Evolutionary conservation across 805 yeast genomes (phyloP), one percentile per base, ranked within the genome.

Genomic region (Wickerhamomyces silvicola): DNA sequence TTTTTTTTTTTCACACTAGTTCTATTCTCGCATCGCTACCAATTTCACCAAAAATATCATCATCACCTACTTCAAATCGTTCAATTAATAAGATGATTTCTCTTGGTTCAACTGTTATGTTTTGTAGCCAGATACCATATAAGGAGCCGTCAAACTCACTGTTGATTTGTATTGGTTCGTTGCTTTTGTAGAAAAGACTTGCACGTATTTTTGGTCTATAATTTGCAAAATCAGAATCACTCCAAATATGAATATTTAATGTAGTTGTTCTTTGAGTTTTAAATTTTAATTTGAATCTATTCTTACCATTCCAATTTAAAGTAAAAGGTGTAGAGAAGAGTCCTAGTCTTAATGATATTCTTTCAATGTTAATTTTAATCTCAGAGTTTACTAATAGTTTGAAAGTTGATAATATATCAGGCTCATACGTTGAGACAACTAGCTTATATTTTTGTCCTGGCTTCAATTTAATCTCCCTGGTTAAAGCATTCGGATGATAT

Each of bases 171-270:
- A 67, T 39, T 1, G 70, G 62, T 24, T 40, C 32, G 4, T 48
- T 42, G 12, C 39, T 39, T 4, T 26, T 18, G 27, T 56, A 46
- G 42, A 68, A 69, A 7, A 71, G 38, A 10, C 72, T 66, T 0
- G 64, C 75, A 29, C 76, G 42, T 4, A 70, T 50, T 14, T 59
- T 60, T 8, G 77, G 75, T 25, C 72, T 53, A 38, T 71, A 70
- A n/a, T 43, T 24, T 1, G 52, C 33, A 10, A 24, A 20, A 0
- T 28, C 15, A 2, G 26, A 13, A 8, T 39, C 28, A 3, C 28
- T 23, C 41, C 44, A 39, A 0, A 54, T 14, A 23, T 50, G 56
- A 2, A 49, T 23, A 10, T 29, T 39, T 1, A 53, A 2, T 1
- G 10, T 46, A 24, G 52, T 52, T n/a, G 42, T 37, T 10, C 45